Conservation (phyloP, 257 asterid species). For the Scutellaria minor region DNA sequence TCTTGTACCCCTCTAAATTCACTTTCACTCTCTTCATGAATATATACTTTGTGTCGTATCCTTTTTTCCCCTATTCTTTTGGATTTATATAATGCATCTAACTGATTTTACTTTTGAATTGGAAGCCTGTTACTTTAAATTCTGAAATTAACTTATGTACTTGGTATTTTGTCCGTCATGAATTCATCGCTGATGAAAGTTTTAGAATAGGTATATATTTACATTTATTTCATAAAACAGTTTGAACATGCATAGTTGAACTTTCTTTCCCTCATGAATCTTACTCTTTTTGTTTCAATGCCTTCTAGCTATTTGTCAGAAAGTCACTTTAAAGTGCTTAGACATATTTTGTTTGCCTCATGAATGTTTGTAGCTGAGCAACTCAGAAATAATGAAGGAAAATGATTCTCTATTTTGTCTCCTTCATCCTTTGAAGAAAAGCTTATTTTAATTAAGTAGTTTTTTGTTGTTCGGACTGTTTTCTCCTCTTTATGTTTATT, state of each 20-base stretch:
- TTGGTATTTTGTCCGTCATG: background rate
- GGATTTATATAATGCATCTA: conserved; percentile 6
- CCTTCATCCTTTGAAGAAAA: background rate
- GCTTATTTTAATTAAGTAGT: too few species aligned
- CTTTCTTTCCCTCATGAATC: too few species aligned
- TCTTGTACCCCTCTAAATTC: background rate
- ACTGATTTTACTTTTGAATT: background rate
- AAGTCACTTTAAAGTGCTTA: too few species aligned
- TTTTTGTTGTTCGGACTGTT: too few species aligned
- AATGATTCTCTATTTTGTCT: background rate
- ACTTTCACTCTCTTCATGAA: conserved; percentile 3
- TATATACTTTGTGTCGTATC: background rate
- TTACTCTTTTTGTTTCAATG: too few species aligned
- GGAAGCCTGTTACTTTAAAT: background rate
- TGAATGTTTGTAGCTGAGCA: conserved; percentile 4
- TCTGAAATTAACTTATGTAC: conserved; percentile 6
- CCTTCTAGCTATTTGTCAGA: too few species aligned
- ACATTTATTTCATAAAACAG: background rate
- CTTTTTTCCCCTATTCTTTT: background rate
- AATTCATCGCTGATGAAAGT: conserved; percentile 10
- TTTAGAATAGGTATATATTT: too few species aligned
- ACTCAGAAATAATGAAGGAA: background rate
- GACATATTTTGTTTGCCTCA: too few species aligned
- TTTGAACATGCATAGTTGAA: too few species aligned
- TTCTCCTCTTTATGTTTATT: background rate